A percentile compares a stretch with the other conserved stretches of the same genome.
These are phyloP conservation scores for Suhomyces sp. DNA, from an alignment of 805 yeast genomes.

Conservation along the genomic window DNA sequence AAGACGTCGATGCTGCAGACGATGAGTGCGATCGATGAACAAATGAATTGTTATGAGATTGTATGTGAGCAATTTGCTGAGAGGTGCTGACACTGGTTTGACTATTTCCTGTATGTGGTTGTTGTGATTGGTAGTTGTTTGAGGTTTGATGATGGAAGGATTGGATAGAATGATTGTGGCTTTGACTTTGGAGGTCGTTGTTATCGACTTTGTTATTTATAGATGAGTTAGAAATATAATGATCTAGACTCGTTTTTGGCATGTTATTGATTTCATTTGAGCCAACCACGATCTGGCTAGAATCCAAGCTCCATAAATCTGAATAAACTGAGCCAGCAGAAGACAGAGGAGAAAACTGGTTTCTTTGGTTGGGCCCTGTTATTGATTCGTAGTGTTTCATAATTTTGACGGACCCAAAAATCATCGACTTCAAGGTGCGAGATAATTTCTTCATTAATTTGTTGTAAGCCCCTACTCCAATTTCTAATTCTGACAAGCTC, in stretches of 20 bases:
- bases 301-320: constrained; percentile 7
- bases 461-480: constrained; percentile 19
- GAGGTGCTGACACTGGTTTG: not conserved
- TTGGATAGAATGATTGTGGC: not conserved
- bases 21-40: constrained; percentile 4
- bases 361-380: not conserved
- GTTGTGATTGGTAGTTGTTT: not conserved
- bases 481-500: constrained; percentile 28
- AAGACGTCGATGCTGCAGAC: constrained; percentile 1
- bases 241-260: constrained; percentile 18
- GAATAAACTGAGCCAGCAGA: constrained; percentile 6
- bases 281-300: constrained; percentile 1
- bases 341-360: constrained; percentile 1
- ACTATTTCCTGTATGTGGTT: not conserved
- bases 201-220: not conserved
- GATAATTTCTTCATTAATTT: constrained; percentile 25
- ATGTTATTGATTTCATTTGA: constrained; percentile 5
- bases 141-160: not conserved
- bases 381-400: constrained; percentile 19
- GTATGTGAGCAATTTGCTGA: not conserved
- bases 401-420: constrained; percentile 24
- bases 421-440: constrained; percentile 24
- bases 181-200: too few relatives aligned
- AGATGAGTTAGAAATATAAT: constrained; percentile 13
- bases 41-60: not conserved